Evolutionary conservation across 2,329 filamentous ascomycete species (phyloP), one percentile per base, ranked within the genome.

Genomic region (Alternaria rosae): DNA sequence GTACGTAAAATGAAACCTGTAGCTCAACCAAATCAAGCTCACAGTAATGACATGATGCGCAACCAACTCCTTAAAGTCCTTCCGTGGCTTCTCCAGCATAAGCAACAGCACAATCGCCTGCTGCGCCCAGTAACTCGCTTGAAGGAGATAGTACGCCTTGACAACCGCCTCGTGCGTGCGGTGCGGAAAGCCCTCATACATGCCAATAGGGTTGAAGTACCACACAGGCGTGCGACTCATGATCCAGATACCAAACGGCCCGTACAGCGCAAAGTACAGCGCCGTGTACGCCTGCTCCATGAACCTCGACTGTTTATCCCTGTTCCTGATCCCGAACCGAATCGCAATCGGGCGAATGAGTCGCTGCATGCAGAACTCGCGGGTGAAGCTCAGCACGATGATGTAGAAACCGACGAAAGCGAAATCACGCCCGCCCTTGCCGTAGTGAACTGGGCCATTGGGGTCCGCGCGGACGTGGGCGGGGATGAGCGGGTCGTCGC

Each of bases 241-340:
- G 77, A 97, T 92, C 77, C 91, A 97, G 73, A 97, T 80, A 56
- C 94, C 94, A 57, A 89, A 90, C 2, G 93, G 93, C 2, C 93
- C 93, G 59, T 96, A 89, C 60, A 95, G 78, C 45, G 81, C 88
- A 79, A 97, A 97, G 85, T 98, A 97, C 56, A 97, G 83, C 25
- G 93, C 94, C 1, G 94, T 97, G 82, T 98, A 98, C 75, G 91
- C 88, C 82, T 98, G 94, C 80, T 98, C 94, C 92, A 97, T 95
- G 85, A 97, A 97, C 32, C 94, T 90, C 15, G 90, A 87, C 75
- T 95, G 93, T 83, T 97, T 97, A 66, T 86, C 88, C 59, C 89
- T 87, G 65, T 87, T 88, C 63, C 83, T 85, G 74, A 97, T 88
- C 15, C 92, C 91, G 57, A 84, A 88, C 69, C 83, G 85, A 44